phyloP scores from a whole-genome alignment of 768 basidiomycete species.

The Lactarius vividus region DNA sequence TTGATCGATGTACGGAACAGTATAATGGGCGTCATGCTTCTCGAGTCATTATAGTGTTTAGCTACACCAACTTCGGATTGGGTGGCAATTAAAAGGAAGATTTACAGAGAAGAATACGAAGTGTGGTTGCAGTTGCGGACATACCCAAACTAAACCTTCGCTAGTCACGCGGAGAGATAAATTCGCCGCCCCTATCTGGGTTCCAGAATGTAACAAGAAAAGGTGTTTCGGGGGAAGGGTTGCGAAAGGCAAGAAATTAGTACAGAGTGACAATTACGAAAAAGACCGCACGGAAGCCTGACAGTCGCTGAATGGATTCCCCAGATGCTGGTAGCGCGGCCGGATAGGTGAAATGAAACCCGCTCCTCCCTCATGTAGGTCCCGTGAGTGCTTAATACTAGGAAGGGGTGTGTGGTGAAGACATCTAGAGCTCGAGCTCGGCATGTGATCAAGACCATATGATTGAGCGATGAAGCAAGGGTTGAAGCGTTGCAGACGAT shows the following conservation, averaged over 20 bases:
- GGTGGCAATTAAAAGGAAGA: not conserved
- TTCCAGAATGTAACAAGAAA: slow-evolving; percentile 5
- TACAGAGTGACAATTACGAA: slow-evolving; percentile 17
- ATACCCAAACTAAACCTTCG: slow-evolving; percentile 3
- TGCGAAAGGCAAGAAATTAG: not conserved
- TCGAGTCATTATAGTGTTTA: not conserved
- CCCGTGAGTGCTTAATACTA: slow-evolving; percentile 19
- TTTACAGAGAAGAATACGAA: not conserved
- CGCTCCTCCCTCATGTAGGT: slow-evolving; percentile 21
- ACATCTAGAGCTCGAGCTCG: slow-evolving; percentile 11
- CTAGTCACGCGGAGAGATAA: slow-evolving; percentile 8
- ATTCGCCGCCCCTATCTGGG: slow-evolving; percentile 9
- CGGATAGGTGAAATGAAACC: slow-evolving; percentile 15
- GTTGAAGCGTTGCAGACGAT: not conserved
- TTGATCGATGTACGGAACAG: slow-evolving; percentile 12
- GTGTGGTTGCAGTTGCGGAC: not conserved
- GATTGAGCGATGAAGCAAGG: slow-evolving; percentile 12
- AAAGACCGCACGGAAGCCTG: slow-evolving; percentile 8
- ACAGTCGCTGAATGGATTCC: not conserved
- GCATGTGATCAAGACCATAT: slow-evolving; percentile 25
- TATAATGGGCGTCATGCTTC: slow-evolving; percentile 6
- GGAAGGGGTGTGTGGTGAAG: slow-evolving; percentile 5
- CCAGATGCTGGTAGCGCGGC: slow-evolving; percentile 24
- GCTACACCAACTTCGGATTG: slow-evolving; percentile 10
- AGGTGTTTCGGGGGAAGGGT: not conserved